Conservation (phyloP, 306 rosid genomes). For the Quercus variabilis region DNA sequence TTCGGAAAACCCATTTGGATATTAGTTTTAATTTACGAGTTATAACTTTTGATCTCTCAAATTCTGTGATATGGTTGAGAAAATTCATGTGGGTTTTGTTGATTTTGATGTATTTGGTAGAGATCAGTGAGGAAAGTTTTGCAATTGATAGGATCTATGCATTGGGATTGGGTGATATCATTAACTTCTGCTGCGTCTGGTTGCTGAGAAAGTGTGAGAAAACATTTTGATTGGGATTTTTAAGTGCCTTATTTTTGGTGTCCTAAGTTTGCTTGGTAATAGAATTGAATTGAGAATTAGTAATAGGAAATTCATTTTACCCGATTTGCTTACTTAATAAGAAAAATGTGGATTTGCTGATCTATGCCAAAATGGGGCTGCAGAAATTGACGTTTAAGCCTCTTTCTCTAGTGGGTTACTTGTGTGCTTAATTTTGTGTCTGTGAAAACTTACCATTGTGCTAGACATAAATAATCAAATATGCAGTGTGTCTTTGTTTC, state of each 20-base stretch:
- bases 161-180: conserved; percentile 6
- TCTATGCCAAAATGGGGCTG: neutral
- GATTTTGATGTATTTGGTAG: conserved; percentile 16
- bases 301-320: neutral
- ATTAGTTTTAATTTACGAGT: conserved; percentile 1
- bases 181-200: conserved; percentile 14
- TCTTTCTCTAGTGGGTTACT: neutral
- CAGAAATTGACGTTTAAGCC: neutral
- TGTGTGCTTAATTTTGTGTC: neutral
- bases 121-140: conserved; percentile 2
- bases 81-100: conserved; percentile 9
- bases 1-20: conserved; percentile 12
- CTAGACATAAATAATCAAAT: neutral
- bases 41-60: conserved; percentile 22
- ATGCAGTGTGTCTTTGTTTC: neutral
- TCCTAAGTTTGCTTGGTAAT: neutral
- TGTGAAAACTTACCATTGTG: neutral
- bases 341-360: neutral
- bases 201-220: conserved; percentile 27
- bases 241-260: neutral
- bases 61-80: conserved; percentile 1
- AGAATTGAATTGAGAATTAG: neutral
- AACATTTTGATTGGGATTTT: neutral
- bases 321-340: neutral
- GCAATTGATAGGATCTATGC: conserved; percentile 27